These are phyloP conservation scores for Tremella fuciformis DNA, from an alignment of 768 basidiomycete species.

Conservation along the genomic window DNA sequence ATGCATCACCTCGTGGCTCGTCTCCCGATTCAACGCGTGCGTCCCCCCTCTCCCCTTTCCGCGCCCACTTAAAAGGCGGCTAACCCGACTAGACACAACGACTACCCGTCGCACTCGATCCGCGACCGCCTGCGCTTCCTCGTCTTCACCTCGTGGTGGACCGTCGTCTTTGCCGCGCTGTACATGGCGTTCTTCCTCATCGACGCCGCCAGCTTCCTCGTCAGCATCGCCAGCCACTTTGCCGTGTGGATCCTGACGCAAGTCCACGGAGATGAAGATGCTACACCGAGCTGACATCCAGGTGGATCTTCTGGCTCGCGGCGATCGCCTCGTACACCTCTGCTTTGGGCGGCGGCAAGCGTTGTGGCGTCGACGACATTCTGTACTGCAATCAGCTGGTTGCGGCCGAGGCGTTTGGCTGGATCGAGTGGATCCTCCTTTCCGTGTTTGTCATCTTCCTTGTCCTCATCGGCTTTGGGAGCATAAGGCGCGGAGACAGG, in stretches of 20 bases:
- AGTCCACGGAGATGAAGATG: constrained; percentile 14
- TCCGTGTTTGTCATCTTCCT: constrained; percentile 37
- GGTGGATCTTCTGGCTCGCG: constrained; percentile 52
- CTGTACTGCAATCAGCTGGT: constrained; percentile 51
- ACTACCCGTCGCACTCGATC: constrained; percentile 43
- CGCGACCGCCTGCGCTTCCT: constrained; percentile 47
- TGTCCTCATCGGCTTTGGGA: constrained; percentile 37
- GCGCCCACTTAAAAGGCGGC: constrained; percentile 3
- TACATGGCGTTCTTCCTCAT: constrained; percentile 46
- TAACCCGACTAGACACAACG: constrained; percentile 23
- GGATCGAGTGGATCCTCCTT: constrained; percentile 51
- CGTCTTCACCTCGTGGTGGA: constrained; percentile 52
- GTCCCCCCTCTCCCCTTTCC: constrained; percentile 6
- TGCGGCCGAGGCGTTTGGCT: constrained; percentile 51
- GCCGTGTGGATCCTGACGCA: constrained; percentile 46
- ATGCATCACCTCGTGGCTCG: constrained; percentile 48
- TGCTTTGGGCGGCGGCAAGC: constrained; percentile 44
- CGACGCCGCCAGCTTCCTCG: constrained; percentile 30
- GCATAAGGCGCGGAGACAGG: constrained; percentile 45
- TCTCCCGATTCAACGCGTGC: constrained; percentile 30
- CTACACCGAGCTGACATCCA: constrained; percentile 13
- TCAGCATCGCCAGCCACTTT: constrained; percentile 42
- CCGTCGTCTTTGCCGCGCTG: constrained; percentile 44
- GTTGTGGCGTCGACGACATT: constrained; percentile 30
- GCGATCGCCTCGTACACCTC: constrained; percentile 43